Percentiles rank a stretch among this genome's conserved stretches.
Evolutionary conservation across 768 basidiomycete species (phyloP).

Genomic region (Sarcodon sp.): DNA sequence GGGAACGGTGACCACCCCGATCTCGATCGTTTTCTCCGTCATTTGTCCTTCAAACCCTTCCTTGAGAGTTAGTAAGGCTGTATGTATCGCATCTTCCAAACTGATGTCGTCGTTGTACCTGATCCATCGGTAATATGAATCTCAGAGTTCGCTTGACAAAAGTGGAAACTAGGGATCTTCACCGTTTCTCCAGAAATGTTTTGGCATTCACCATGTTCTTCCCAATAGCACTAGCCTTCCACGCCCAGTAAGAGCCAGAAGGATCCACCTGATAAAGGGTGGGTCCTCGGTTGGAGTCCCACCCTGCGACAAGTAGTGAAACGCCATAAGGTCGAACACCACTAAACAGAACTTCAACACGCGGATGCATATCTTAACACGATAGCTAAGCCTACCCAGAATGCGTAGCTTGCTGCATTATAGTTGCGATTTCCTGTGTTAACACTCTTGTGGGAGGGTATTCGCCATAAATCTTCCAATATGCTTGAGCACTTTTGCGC

Average conservation of each 20-base stretch:
- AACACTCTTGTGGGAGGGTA: conserved; percentile 95
- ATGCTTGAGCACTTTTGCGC: conserved; percentile 94
- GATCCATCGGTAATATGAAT: conserved; percentile 5
- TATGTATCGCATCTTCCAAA: conserved; percentile 97
- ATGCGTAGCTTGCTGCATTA: conserved; percentile 99
- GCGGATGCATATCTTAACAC: neutral
- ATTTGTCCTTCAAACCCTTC: conserved; percentile 99
- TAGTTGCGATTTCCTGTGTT: conserved; percentile 93
- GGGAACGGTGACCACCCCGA: conserved; percentile 90
- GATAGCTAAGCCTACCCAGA: conserved; percentile 50
- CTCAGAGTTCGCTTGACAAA: conserved; percentile 7
- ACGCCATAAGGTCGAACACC: conserved; percentile 99
- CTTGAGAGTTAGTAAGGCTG: conserved; percentile 92
- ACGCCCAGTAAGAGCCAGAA: conserved; percentile 98
- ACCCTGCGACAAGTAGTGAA: conserved; percentile 92
- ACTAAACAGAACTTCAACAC: conserved; percentile 32
- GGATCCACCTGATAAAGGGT: conserved; percentile 99
- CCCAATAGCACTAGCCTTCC: conserved; percentile 99
- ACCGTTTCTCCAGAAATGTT: conserved; percentile 99
- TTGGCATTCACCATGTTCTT: conserved; percentile 99
- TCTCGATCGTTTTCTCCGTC: conserved; percentile 99
- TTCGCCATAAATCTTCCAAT: conserved; percentile 99
- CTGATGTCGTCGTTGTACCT: conserved; percentile 99
- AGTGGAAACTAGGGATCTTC: conserved; percentile 18
- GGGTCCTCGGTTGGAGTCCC: conserved; percentile 90